Conservation (phyloP, 2,329 filamentous ascomycete species). For the Meredithiella fracta region DNA sequence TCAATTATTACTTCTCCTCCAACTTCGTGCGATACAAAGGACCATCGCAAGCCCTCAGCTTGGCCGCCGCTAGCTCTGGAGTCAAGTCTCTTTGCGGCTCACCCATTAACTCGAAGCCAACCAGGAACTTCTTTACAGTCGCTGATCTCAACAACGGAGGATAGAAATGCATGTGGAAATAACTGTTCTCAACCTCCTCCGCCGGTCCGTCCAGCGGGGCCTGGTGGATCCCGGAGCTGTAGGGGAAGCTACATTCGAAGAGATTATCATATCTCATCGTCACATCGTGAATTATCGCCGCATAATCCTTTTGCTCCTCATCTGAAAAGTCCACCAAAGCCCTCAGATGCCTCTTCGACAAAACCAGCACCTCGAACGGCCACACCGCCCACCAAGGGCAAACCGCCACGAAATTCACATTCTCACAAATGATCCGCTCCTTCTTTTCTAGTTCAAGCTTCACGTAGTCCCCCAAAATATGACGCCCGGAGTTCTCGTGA, state of each 20-base stretch:
- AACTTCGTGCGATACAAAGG: slow-evolving; percentile 57
- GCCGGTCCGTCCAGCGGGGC: slow-evolving; percentile 67
- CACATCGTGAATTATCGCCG: slow-evolving; percentile 73
- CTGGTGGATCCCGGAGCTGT: slow-evolving; percentile 94
- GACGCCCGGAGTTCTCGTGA: slow-evolving; percentile 50
- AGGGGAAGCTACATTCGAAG: slow-evolving; percentile 92
- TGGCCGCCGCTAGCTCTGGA: slow-evolving; percentile 78
- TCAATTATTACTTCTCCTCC: slow-evolving; percentile 18
- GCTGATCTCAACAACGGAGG: slow-evolving; percentile 82
- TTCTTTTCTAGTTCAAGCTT: slow-evolving; percentile 60
- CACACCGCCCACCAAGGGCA: slow-evolving; percentile 97
- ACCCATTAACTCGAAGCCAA: slow-evolving; percentile 90
- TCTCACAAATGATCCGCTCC: slow-evolving; percentile 79
- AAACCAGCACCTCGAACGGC: slow-evolving; percentile 89
- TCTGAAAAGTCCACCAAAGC: slow-evolving; percentile 66
- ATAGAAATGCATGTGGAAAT: slow-evolving; percentile 96
- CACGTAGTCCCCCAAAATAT: slow-evolving; percentile 77
- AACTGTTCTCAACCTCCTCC: slow-evolving; percentile 73
- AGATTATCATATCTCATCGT: slow-evolving; percentile 89
- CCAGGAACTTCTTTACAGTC: slow-evolving; percentile 87
- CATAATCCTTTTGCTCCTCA: slow-evolving; percentile 55
- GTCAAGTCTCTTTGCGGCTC: slow-evolving; percentile 98
- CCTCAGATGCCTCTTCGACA: slow-evolving; percentile 69
- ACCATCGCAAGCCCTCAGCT: slow-evolving; percentile 59
- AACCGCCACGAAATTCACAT: slow-evolving; percentile 66